Conservation (phyloP, 768 basidiomycete genomes). For the Collybiopsis luxurians region DNA sequence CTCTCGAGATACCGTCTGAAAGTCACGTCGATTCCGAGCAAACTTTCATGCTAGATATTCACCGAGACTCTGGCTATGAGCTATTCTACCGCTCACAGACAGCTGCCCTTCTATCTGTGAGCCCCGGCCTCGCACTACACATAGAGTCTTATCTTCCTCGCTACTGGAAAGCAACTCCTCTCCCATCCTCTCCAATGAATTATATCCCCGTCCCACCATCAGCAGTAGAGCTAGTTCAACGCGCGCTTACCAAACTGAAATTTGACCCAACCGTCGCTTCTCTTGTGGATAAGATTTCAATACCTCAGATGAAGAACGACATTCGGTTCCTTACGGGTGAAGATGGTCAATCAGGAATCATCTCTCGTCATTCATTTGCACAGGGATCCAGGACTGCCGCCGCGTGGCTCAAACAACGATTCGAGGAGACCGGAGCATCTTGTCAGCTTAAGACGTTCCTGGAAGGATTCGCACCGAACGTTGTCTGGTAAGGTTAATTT, state of each 20-base stretch:
- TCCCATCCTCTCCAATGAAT: slow-evolving; percentile 48
- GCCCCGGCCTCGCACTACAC: slow-evolving; percentile 31
- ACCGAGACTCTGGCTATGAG: slow-evolving; percentile 19
- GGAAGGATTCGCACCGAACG: slow-evolving; percentile 78
- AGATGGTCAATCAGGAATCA: slow-evolving; percentile 64
- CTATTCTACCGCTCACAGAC: slow-evolving; percentile 41
- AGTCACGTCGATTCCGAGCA: slow-evolving; percentile 11
- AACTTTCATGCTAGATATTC: background rate
- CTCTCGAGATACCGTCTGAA: slow-evolving; percentile 10
- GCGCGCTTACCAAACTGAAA: slow-evolving; percentile 54
- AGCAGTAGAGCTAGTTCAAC: slow-evolving; percentile 52
- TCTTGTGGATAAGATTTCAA: slow-evolving; percentile 66
- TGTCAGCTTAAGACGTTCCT: slow-evolving; percentile 71
- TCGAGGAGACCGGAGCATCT: slow-evolving; percentile 73
- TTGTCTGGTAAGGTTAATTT: slow-evolving; percentile 65
- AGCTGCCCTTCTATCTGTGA: slow-evolving; percentile 52
- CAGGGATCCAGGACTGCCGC: slow-evolving; percentile 64
- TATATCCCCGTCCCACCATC: slow-evolving; percentile 56
- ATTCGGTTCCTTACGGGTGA: slow-evolving; percentile 87
- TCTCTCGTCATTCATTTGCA: slow-evolving; percentile 82
- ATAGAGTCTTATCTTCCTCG: slow-evolving; percentile 67
- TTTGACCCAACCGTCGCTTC: slow-evolving; percentile 71
- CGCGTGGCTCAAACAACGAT: slow-evolving; percentile 66
- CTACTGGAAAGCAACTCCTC: slow-evolving; percentile 67
- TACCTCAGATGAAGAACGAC: slow-evolving; percentile 64